Base-by-base conservation (phyloP, 495 filamentous ascomycete genomes). In the Mytilinidion resinicola region DNA sequence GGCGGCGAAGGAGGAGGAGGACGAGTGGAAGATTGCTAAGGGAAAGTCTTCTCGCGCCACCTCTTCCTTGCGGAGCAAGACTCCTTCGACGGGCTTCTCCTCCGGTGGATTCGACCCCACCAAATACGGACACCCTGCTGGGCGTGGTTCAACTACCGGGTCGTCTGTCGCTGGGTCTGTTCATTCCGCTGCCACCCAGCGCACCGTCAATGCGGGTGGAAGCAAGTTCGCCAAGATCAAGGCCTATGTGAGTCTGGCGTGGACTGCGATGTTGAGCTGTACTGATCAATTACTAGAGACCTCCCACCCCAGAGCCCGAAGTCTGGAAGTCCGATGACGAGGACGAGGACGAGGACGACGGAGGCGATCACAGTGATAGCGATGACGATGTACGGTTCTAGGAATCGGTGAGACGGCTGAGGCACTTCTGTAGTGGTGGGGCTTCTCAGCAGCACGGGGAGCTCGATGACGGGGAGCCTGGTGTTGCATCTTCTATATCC, bases 161-260 rank as follows among this genome's bases (percentile, higher is more conserved):
- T 14, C 46, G 15, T 58, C 62, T 17, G 48, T 51, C n/a, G 15
- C 61, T 10, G 51, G 42, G 1, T 42, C 56, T 17, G 10, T 25
- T 20, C 19, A 30, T 12, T 55, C 52, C 15, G 53, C 56, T 30
- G 39, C 17, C 11, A 57, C 57, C 14, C 59, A 17, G 6, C 58
- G 55, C 15, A 39, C 34, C 25, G 42, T 9, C 5, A 17, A 51
- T 21, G 34, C 51, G 10, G 39, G 12, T 19, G 55, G 44, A 21
- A 33, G 41, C 30, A 41, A 37, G 10, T 66, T 17, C 17, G 63
- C 63, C 7, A 62, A 59, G 55, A 59, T 66, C 50, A 50, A 55
- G 25, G 63, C 63, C 21, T 66, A 56, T 15, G 59, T 65, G 58
- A 17, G 56, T 50, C 14, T 17, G 15, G 12, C 15, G 6, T 47